A percentile compares a stretch with the other conserved stretches of the same genome.
phyloP scores from a whole-genome alignment of 228 moss, liverwort and hornwort genomes.

The Sphagnum fallax region DNA sequence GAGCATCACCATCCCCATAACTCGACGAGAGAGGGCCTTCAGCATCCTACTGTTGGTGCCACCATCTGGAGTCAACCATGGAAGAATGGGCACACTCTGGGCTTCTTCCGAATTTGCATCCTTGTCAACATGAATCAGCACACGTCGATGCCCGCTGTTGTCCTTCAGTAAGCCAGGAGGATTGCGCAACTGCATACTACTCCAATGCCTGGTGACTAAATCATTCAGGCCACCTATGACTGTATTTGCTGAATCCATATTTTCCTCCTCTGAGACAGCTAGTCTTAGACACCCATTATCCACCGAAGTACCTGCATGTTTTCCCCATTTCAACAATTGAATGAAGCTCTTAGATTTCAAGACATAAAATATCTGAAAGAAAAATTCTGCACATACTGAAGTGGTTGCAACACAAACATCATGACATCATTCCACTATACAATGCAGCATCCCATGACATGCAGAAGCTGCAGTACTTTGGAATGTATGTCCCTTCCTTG shows the following conservation, averaged over 20 bases:
- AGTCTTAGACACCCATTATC: neutral
- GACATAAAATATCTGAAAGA: too few species aligned
- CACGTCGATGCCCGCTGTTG: constrained; percentile 16
- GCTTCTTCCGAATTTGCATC: constrained; percentile 25
- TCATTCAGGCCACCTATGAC: neutral
- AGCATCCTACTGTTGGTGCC: constrained; percentile 43
- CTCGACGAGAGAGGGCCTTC: constrained; percentile 73
- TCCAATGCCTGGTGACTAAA: constrained; percentile 25
- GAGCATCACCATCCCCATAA: constrained; percentile 70
- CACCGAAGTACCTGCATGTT: too few species aligned
- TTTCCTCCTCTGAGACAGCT: constrained; percentile 1
- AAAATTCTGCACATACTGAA: too few species aligned
- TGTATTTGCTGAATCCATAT: neutral
- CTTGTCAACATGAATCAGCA: constrained; percentile 18
- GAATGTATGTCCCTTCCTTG: neutral
- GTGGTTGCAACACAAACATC: too few species aligned
- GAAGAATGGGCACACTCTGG: constrained; percentile 55
- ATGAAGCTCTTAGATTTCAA: too few species aligned
- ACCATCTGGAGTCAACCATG: constrained; percentile 79
- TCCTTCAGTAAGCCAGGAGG: constrained; percentile 16
- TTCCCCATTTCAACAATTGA: too few species aligned
- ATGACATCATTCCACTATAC: too few species aligned
- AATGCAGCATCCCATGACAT: too few species aligned
- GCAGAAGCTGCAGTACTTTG: too few species aligned
- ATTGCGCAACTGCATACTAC: constrained; percentile 7